A percentile compares a stretch with the other conserved stretches of the same genome.
Evolutionary conservation across 768 basidiomycete species (phyloP).

Genomic region (Psilocybe cubensis): DNA sequence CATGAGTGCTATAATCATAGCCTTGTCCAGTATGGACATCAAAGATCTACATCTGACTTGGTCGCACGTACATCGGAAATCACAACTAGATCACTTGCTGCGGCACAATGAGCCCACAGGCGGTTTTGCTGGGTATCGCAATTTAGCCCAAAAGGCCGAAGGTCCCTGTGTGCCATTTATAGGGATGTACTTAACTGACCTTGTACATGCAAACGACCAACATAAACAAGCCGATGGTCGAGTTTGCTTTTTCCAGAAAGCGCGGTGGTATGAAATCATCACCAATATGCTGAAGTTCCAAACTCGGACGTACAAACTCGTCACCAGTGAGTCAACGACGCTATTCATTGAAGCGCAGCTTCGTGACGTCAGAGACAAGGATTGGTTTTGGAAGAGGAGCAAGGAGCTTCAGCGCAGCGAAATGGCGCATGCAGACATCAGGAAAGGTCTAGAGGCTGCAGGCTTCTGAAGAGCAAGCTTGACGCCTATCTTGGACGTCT

Average conservation of each 20-base stretch:
- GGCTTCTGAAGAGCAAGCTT: slow-evolving; percentile 49
- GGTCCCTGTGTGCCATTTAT: slow-evolving; percentile 73
- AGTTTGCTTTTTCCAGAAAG: slow-evolving; percentile 59
- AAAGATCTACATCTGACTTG: slow-evolving; percentile 63
- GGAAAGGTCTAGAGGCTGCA: slow-evolving; percentile 68
- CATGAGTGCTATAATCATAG: slow-evolving; percentile 67
- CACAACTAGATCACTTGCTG: slow-evolving; percentile 52
- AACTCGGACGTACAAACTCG: slow-evolving; percentile 49
- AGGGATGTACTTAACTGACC: slow-evolving; percentile 62
- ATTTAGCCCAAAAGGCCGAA: slow-evolving; percentile 47
- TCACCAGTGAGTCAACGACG: slow-evolving; percentile 47
- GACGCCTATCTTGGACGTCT: not conserved
- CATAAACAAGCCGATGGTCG: slow-evolving; percentile 37
- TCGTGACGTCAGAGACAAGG: slow-evolving; percentile 43
- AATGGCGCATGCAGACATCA: slow-evolving; percentile 63
- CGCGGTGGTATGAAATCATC: slow-evolving; percentile 59
- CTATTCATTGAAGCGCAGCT: slow-evolving; percentile 54
- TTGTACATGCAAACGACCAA: slow-evolving; percentile 58
- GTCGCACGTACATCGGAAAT: slow-evolving; percentile 61
- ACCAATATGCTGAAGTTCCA: slow-evolving; percentile 62
- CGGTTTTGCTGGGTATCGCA: slow-evolving; percentile 59
- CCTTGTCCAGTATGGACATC: slow-evolving; percentile 62
- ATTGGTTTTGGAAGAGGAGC: slow-evolving; percentile 61
- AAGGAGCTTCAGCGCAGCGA: slow-evolving; percentile 64
- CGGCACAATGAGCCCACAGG: slow-evolving; percentile 63